Evolutionary conservation across 371 early-diverging fungal species (phyloP).

Genomic region (Apophysomyces elegans): DNA sequence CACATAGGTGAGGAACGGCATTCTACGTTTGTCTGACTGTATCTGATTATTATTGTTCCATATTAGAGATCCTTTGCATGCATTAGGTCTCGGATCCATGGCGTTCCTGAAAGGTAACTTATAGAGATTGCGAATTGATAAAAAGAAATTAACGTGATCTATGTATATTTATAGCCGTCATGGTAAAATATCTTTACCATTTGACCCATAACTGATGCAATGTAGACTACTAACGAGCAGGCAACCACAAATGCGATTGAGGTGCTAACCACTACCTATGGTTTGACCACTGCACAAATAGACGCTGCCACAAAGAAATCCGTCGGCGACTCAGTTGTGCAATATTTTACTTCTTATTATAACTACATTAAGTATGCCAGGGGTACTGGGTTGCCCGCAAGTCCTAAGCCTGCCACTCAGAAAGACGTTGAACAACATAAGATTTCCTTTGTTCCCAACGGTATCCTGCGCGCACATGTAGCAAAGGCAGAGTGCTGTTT

Average conservation of each 20-base stretch:
- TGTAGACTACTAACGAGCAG: slow-evolving; percentile 56
- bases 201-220: not conserved
- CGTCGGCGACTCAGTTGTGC: slow-evolving; percentile 45
- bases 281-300: slow-evolving; percentile 62
- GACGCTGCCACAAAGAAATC: slow-evolving; percentile 63
- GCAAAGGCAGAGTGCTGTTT: slow-evolving; percentile 65
- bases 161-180: slow-evolving; percentile 23
- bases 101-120: slow-evolving; percentile 54
- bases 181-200: slow-evolving; percentile 23
- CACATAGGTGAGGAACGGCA: slow-evolving; percentile 18
- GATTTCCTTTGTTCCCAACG: slow-evolving; percentile 55
- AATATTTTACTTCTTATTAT: slow-evolving; percentile 47
- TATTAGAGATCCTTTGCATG: slow-evolving; percentile 51
- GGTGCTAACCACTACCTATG: slow-evolving; percentile 53
- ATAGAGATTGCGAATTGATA: not conserved
- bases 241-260: slow-evolving; percentile 62
- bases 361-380: slow-evolving; percentile 52
- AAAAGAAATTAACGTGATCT: not conserved
- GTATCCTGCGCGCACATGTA: slow-evolving; percentile 64
- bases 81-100: slow-evolving; percentile 54
- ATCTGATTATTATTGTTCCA: not conserved
- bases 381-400: slow-evolving; percentile 36
- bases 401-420: slow-evolving; percentile 44
- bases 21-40: not conserved
- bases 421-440: slow-evolving; percentile 37